Evolutionary conservation across 331 rosid species (phyloP), one percentile per base, ranked within the genome.

Genomic region (Rosa hybrid): DNA sequence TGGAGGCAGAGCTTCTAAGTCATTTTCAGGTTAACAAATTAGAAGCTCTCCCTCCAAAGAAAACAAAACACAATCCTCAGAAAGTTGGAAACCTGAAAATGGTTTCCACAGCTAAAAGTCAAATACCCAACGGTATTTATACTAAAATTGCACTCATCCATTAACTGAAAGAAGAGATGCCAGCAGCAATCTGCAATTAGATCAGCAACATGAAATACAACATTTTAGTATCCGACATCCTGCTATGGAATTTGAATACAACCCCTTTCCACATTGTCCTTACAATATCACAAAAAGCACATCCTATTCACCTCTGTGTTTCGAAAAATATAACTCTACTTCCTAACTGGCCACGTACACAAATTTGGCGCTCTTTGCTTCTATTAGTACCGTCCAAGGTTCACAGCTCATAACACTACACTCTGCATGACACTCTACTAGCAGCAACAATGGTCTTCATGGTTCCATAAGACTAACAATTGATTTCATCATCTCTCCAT

Each of bases 331-430:
- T 81, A 63, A 51, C 76, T 41, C 0, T 34, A 74, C 72, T 77
- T 60, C 68, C 75, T 72, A 73, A 71, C 46, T 8, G 18, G 80
- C 82, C 82, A 67, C 53, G 46, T 51, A 42, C 82, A 64, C 86
- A 83, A 77, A 82, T 72, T 67, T 83, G 82, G 79, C 72, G 64
- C 54, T 39, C n/a, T 10, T 34, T 18, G 21, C 23, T 27, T 46
- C 18, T 18, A 8, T 54, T 13, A 6, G 60, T 79, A 23, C 1
- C 18, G 23, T 45, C 12, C 67, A 10, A 34, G 38, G 38, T 34
- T 34, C 38, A 2, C 38, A 34, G 0, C 38, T 34, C 4, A 34
- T 2, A 34, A 34, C n/a, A n/a, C n/a, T 34, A 34, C 38, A 4
- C 38, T 34, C 38, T 34, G 0, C 38, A 34, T 34, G 38, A 34